Conservation (phyloP, 179 eudicot species). For the Patellifolia procumbens region DNA sequence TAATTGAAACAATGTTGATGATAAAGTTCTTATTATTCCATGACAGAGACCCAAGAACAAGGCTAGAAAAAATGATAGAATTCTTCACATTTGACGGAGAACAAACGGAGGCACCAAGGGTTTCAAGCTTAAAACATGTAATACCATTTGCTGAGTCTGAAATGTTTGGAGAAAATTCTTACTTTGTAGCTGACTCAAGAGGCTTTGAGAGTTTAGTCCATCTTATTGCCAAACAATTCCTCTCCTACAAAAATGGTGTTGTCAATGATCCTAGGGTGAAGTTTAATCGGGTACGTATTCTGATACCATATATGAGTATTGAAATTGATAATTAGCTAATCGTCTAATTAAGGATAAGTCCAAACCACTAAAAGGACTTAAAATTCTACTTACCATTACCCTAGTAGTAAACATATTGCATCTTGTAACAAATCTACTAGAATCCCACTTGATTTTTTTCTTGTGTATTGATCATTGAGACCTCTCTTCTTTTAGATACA, state of each 20-base stretch:
- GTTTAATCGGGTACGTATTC: constrained; percentile 22
- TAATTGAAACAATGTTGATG: neutral
- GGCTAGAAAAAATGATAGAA: constrained; percentile 19
- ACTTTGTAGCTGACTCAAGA: constrained; percentile 36
- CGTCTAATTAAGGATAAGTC: too few relatives aligned
- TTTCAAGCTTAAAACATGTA: constrained; percentile 35
- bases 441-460: too few relatives aligned
- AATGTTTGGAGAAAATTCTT: constrained; percentile 31
- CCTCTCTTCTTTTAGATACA: too few relatives aligned
- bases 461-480: too few relatives aligned
- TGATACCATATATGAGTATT: neutral
- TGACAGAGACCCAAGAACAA: constrained; percentile 32
- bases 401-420: too few relatives aligned
- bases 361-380: too few relatives aligned
- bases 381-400: too few relatives aligned
- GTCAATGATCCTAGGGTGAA: constrained; percentile 29
- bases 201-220: constrained; percentile 42
- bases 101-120: constrained; percentile 37
- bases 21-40: neutral
- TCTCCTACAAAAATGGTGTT: constrained; percentile 21
- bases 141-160: constrained; percentile 25
- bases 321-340: too few relatives aligned
- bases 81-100: constrained; percentile 33
- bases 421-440: too few relatives aligned
- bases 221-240: constrained; percentile 36